A percentile compares a stretch with the other conserved stretches of the same genome.
Evolutionary conservation across 768 basidiomycete genomes (phyloP).

Genomic region (Suillus paluster): DNA sequence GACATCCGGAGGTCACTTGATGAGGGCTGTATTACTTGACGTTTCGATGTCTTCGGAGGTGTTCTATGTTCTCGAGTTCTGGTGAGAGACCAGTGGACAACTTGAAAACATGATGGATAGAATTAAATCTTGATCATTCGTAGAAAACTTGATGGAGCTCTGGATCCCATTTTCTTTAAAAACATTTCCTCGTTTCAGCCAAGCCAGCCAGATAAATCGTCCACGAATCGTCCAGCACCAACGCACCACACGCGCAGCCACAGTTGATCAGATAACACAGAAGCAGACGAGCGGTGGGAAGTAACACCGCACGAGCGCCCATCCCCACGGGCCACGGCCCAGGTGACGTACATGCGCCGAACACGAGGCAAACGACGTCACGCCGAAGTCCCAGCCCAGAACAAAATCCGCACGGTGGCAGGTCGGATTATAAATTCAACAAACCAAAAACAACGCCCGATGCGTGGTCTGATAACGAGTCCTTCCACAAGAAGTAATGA

Average conservation of each 20-base stretch:
- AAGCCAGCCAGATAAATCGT: background rate
- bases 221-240: background rate
- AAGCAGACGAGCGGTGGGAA: slow-evolving; percentile 3
- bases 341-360: slow-evolving; percentile 6
- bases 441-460: background rate
- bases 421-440: background rate
- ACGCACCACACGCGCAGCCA: too few relatives aligned
- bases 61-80: background rate
- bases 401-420: background rate
- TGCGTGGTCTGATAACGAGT: slow-evolving; percentile 7
- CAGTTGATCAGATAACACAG: slow-evolving; percentile 5
- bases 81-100: background rate
- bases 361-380: slow-evolving; percentile 8
- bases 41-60: background rate
- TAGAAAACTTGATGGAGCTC: background rate
- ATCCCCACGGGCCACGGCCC: slow-evolving; percentile 3
- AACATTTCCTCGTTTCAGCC: background rate
- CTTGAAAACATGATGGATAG: background rate
- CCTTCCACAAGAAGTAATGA: background rate
- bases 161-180: background rate
- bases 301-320: background rate
- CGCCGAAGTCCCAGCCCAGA: background rate
- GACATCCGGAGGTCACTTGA: slow-evolving; percentile 1
- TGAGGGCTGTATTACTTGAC: background rate
- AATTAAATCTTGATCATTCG: background rate